These are phyloP conservation scores for Fagopyrum tataricum DNA, from an alignment of 148 eudicot species.

Conservation along the genomic window DNA sequence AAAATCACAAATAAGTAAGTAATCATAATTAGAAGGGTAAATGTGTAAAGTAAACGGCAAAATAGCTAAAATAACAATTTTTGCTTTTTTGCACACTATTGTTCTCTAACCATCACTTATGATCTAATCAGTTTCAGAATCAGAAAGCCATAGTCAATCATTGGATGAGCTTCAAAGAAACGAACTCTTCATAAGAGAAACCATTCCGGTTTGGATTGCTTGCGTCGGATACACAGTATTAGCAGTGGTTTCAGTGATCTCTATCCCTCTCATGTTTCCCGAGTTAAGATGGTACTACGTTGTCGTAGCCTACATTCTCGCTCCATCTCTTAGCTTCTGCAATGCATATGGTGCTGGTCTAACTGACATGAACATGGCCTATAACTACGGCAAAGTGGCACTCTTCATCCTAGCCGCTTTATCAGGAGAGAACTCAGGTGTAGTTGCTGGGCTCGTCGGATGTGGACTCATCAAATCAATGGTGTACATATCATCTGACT, in stretches of 20 bases:
- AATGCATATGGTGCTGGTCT: conserved; percentile 70
- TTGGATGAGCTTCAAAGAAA: conserved; percentile 24
- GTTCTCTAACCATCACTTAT: too few species aligned
- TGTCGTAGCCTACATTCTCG: conserved; percentile 43
- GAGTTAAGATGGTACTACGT: conserved; percentile 63
- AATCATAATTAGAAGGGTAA: too few species aligned
- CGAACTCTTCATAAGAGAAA: conserved; percentile 43
- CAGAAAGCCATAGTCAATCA: conserved; percentile 15
- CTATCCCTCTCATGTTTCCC: conserved; percentile 53
- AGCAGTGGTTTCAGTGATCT: conserved; percentile 31
- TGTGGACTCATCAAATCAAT: conserved; percentile 52
- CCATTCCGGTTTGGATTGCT: conserved; percentile 46
- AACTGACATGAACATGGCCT: conserved; percentile 63
- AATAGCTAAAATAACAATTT: too few species aligned
- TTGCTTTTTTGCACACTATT: too few species aligned
- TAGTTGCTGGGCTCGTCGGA: conserved; percentile 46
- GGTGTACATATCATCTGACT: conserved; percentile 36
- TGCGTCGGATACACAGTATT: conserved; percentile 39
- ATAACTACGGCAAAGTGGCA: conserved; percentile 58
- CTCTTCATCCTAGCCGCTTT: conserved; percentile 47
- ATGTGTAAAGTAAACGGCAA: too few species aligned
- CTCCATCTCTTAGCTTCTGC: conserved; percentile 54
- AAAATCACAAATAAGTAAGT: too few species aligned
- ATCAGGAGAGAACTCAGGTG: conserved; percentile 45
- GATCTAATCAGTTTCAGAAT: conserved; percentile 13